Base-by-base conservation (phyloP, 768 basidiomycete genomes). In the Mycena sanguinolenta region DNA sequence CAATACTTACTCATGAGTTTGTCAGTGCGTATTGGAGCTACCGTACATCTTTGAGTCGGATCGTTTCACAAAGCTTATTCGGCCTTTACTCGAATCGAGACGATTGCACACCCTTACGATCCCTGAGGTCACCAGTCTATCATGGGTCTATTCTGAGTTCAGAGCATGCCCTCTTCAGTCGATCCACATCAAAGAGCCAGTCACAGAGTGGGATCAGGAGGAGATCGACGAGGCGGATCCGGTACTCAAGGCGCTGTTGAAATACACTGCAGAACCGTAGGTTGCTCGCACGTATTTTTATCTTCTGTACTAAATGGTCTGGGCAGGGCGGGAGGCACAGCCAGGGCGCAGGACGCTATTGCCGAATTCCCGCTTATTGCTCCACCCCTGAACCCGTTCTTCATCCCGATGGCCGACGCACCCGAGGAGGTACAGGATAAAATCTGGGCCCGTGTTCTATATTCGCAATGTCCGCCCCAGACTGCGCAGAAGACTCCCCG, bases 371-470 rank as follows among this genome's bases (percentile, higher is more conserved):
- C 50, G 13, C 50, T 25, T 27, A 52, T 52, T 16, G 13, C 44
- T 42, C 58, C 39, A 4, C 46, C 42, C 10, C 42, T 60, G 10
- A 62, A 62, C 36, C 49, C 61, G 4, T 32, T 19, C 7, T 62
- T 62, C 61, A 50, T n/a, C 14, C 61, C 61, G 2, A 49, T 62
- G 61, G 23, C 19, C 8, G n/a, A 14, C 4, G 61, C 46, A 14
- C 10, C 46, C 21, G n/a, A 34, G n/a, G 46, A 62, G 30, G 34
- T 36, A 21, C 21, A 32, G 17, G 61, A 62, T 3, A 36, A 2
- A 13, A 25, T 62, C 28, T 62, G 46, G 49, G 32, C 23, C 10
- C 61, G 61, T 9, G 16, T 62, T 25, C 17, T 62, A 17, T 62
- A 46, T 61, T 61, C 30, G 42, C 44, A 6, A 21, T 61, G 59